Evolutionary conservation across 352 stramenopile genomes (phyloP), one percentile per base, ranked within the genome.

Genomic region (Aphanomyces euteiches): DNA sequence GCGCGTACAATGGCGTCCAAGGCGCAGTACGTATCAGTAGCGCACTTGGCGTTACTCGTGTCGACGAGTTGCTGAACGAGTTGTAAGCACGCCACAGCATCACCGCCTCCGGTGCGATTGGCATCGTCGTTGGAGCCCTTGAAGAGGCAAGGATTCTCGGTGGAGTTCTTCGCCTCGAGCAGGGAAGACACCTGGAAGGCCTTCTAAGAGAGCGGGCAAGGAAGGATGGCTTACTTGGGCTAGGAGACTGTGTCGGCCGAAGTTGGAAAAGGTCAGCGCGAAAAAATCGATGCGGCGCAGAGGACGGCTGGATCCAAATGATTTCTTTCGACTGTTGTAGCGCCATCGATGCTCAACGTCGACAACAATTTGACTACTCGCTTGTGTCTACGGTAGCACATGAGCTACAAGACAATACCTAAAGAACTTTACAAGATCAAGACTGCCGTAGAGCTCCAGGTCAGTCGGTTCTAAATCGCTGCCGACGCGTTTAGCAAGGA

Each of bases 311-410:
- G 17, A 21, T 8, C 17, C 19, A 41, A 60, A 48, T 8, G 64
- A 17, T 38, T 70, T 70, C 7, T 38, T 19, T 12, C 64, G 64
- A 10, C 13, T 36, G 40, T 61, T 70, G 28, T 63, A 41, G 34
- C 64, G 48, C 64, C 64, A 70, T n/a, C 64, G 64, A 21, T 70
- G 8, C 21, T 70, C 50, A 34, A 61, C 39, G 54, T 70, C 64
- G 37, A 70, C 40, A 19, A 60, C 47, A 7, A 70, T 45, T 17
- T 57, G 45, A 6, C 28, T n/a, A 45, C 64, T 70, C 5, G 40
- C 45, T 48, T 70, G 56, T 38, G 50, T 59, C 19, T 7, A 67
- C 7, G 19, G 58, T 19, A 8, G 58, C 5, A n/a, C 58, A 37
- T 40, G 12, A 59, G 54, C 58, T 36, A 7, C 8, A n/a, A 48